Conservation (phyloP, 805 yeast species). For the Lipomyces yamadae region DNA sequence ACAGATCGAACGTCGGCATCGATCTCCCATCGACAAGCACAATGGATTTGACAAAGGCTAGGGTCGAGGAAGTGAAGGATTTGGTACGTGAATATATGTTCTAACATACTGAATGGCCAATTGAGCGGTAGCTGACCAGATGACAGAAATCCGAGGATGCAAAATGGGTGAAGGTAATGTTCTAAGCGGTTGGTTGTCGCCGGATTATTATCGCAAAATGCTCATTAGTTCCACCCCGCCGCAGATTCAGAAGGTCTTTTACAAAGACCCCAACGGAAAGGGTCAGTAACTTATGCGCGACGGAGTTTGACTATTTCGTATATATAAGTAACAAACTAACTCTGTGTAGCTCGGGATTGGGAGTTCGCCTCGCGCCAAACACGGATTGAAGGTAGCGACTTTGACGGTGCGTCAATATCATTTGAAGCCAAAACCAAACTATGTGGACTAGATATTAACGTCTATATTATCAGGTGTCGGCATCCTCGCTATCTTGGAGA, state of each 20-base stretch:
- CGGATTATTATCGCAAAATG: neutral
- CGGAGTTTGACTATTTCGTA: neutral
- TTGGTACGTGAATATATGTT: constrained; percentile 17
- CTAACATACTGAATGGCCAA: neutral
- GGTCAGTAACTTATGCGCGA: constrained; percentile 19
- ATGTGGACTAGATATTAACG: too few species aligned
- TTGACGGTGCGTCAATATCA: constrained; percentile 61
- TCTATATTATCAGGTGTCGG: constrained; percentile 57
- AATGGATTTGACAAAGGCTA: constrained; percentile 20
- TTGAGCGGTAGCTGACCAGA: neutral
- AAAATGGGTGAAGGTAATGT: constrained; percentile 60
- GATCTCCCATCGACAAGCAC: neutral
- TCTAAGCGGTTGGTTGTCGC: too few species aligned
- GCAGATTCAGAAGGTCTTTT: constrained; percentile 63
- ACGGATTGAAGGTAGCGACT: constrained; percentile 60
- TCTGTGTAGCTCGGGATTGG: constrained; percentile 66
- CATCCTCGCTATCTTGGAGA: constrained; percentile 71
- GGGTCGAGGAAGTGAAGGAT: constrained; percentile 31
- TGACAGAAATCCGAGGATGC: constrained; percentile 53
- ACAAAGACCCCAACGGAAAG: constrained; percentile 72
- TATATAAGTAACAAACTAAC: neutral
- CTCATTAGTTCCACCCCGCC: constrained; percentile 37
- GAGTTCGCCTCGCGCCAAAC: constrained; percentile 87
- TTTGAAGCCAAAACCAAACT: neutral
- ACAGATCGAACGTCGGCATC: neutral